Percentiles rank a stretch among this genome's conserved stretches.
Evolutionary conservation across 2,329 filamentous ascomycete species (phyloP).

Genomic region (Lachnellula arida): DNA sequence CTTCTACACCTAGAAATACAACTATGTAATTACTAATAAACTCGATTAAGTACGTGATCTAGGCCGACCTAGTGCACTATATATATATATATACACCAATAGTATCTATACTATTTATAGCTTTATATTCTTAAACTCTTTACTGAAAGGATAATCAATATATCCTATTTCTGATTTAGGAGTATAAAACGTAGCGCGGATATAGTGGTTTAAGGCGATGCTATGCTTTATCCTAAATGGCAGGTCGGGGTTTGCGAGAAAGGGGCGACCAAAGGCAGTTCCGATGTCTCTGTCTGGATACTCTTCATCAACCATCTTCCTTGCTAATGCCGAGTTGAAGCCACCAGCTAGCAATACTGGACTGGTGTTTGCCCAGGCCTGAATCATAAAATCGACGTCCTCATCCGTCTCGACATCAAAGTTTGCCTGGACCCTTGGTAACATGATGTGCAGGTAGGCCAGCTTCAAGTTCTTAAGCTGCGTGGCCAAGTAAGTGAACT

Average conservation of each 20-base stretch:
- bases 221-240: conserved; percentile 22
- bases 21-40: too few relatives aligned
- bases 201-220: conserved; percentile 1
- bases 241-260: conserved; percentile 40
- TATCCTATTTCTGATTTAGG: not conserved
- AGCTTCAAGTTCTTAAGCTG: conserved; percentile 36
- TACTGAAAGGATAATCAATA: conserved; percentile 2
- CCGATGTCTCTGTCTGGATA: conserved; percentile 23
- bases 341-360: conserved; percentile 9
- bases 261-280: conserved; percentile 29
- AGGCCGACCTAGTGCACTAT: too few relatives aligned
- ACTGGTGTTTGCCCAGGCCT: conserved; percentile 1
- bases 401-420: conserved; percentile 49
- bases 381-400: conserved; percentile 3
- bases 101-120: too few relatives aligned
- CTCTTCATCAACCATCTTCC: conserved; percentile 7
- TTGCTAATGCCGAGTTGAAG: not conserved
- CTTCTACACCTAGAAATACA: too few relatives aligned
- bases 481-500: conserved; percentile 41
- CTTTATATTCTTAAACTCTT: too few relatives aligned
- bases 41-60: too few relatives aligned
- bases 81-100: too few relatives aligned
- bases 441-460: conserved; percentile 50
- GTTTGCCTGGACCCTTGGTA: conserved; percentile 44
- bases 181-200: conserved; percentile 14